Evolutionary conservation across 306 rosid genomes (phyloP).

Genomic region (Rosa rugosa): DNA sequence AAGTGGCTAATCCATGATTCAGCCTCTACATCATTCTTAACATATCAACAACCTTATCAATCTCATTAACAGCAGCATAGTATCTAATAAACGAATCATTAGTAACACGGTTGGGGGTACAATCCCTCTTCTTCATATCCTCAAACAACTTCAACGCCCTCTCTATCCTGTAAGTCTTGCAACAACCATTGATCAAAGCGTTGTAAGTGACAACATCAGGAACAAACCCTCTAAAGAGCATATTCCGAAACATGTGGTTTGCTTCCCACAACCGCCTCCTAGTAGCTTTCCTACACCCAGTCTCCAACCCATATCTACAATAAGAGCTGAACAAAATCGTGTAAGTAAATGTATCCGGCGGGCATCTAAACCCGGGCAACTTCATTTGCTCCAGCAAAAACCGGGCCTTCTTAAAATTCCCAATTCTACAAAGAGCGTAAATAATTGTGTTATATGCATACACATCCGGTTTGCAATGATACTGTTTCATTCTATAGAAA

Average conservation of each 20-base stretch:
- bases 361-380: constrained; percentile 77
- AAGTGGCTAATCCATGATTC: constrained; percentile 53
- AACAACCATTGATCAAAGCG: constrained; percentile 82
- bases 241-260: constrained; percentile 65
- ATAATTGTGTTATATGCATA: constrained; percentile 64
- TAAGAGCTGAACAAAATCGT: constrained; percentile 69
- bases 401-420: constrained; percentile 65
- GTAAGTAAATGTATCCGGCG: constrained; percentile 69
- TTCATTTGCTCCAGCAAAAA: constrained; percentile 82
- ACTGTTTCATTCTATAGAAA: constrained; percentile 75
- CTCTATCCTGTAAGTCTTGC: constrained; percentile 62
- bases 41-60: constrained; percentile 68
- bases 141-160: constrained; percentile 78
- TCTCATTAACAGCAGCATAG: constrained; percentile 75
- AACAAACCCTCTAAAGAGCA: constrained; percentile 71
- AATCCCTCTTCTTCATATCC: constrained; percentile 70
- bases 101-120: constrained; percentile 69
- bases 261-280: constrained; percentile 86
- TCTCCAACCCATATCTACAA: constrained; percentile 59
- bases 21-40: constrained; percentile 58
- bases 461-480: constrained; percentile 65
- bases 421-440: constrained; percentile 64
- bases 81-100: constrained; percentile 73
- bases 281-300: constrained; percentile 73
- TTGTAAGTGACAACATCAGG: constrained; percentile 91